phyloP scores from a whole-genome alignment of 257 asterid species.

The Agastache rugosa region DNA sequence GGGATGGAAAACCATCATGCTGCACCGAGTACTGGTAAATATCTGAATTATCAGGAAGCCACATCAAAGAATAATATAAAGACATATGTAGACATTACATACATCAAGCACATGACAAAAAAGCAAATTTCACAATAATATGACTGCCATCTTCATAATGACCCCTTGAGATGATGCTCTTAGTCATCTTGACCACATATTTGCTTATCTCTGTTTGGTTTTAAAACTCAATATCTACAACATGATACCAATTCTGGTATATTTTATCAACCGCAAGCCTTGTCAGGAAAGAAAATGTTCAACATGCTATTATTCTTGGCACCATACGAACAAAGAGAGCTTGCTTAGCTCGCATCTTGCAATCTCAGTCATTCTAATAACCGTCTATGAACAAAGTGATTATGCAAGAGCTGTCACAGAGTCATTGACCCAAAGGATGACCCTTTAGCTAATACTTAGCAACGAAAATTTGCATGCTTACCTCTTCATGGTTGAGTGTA shows the following conservation, averaged over 20 bases:
- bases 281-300: slow-evolving; percentile 13
- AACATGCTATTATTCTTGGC: not conserved
- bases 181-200: slow-evolving; percentile 29
- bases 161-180: slow-evolving; percentile 18
- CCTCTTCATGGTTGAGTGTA: slow-evolving; percentile 83
- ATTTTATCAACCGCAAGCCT: not conserved
- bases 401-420: slow-evolving; percentile 24
- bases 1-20: not conserved
- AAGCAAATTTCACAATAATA: not conserved
- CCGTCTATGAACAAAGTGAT: slow-evolving; percentile 23
- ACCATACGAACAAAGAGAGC: not conserved
- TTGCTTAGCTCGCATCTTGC: slow-evolving; percentile 12
- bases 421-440: slow-evolving; percentile 27
- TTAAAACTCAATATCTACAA: slow-evolving; percentile 12
- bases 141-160: slow-evolving; percentile 17
- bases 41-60: slow-evolving; percentile 33
- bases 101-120: not conserved
- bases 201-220: slow-evolving; percentile 21
- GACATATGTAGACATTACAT: slow-evolving; percentile 7
- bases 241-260: not conserved
- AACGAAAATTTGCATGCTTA: slow-evolving; percentile 39
- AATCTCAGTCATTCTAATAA: slow-evolving; percentile 24
- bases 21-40: not conserved
- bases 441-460: slow-evolving; percentile 27
- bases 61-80: not conserved